Base-by-base conservation (phyloP, 225 moss, liverwort and hornwort species). In the Marchantia paleacea region DNA sequence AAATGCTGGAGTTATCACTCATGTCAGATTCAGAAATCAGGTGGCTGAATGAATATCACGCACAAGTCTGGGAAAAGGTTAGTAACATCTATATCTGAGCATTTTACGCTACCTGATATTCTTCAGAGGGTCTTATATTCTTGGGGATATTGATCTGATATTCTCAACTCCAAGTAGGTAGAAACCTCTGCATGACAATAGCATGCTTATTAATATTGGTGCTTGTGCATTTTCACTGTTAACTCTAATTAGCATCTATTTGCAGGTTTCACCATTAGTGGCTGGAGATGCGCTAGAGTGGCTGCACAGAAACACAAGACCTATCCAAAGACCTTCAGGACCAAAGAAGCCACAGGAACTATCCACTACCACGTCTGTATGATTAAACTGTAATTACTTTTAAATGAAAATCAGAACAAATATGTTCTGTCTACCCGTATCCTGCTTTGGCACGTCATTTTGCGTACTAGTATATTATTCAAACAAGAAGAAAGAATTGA, bases 31-130 rank as follows among this genome's bases (percentile, higher is more conserved):
- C 89, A 52, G 99, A 99, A 89, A 75, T 92, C 29, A 90, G 86
- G 58, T 99, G 99, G 99, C 75, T 99, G 75, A 95, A 99, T 67
- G 88, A 90, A 55, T 99, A 99, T 78, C 99, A 99, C 82, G 73
- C 87, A n/a, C 89, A 99, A 89, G 94, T 95, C 22, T 95, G 94
- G 95, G 86, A 86, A 65, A 99, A 99, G 95, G 99, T 97, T 85
- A 6, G 64, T 78, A 12, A 3, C 10, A 39, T 18, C 60, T 10
- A 19, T 19, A 20, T 54, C 19, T 12, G 0, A 18, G n/a, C 6
- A 57, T 57, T 57, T 19, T 2, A 3, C 8, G 57, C 19, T 12
- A 9, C 19, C 13, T 19, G 19, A 19, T 57, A 57, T 19, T 13
- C 19, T 57, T 57, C 57, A 19, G 4, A 57, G 2, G 39, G 39